Conservation (phyloP, 2,329 filamentous ascomycete species). For the Fusarium camptoceras region DNA sequence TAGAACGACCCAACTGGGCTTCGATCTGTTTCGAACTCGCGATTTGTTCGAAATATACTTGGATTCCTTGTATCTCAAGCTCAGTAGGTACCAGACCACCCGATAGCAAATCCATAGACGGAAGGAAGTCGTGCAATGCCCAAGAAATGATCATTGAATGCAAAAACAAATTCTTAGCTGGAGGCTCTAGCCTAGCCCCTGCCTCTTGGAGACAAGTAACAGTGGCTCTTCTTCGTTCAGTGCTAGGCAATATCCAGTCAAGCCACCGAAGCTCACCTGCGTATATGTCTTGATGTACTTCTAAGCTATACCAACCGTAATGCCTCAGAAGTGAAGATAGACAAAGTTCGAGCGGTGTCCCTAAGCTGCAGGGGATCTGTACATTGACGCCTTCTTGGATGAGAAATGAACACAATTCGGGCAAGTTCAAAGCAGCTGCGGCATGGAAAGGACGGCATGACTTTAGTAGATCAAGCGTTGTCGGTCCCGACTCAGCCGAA, state of each 20-base stretch:
- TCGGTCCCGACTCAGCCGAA: too few species aligned
- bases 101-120: not conserved
- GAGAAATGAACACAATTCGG: not conserved
- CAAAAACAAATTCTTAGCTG: rapidly evolving
- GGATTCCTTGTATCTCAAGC: rapidly evolving
- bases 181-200: rapidly evolving
- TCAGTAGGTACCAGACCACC: not conserved
- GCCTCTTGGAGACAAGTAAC: rapidly evolving
- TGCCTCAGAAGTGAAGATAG: not conserved
- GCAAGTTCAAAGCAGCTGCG: not conserved
- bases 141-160: not conserved
- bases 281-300: too few species aligned
- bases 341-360: not conserved
- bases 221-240: not conserved
- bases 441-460: not conserved
- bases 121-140: not conserved
- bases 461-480: too few species aligned
- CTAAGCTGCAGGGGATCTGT: rapidly evolving
- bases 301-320: not conserved
- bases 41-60: not conserved
- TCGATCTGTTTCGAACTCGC: too few species aligned
- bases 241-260: rapidly evolving
- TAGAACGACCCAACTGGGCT: not conserved
- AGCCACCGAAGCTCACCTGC: not conserved
- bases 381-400: not conserved